Evolutionary conservation across 164 flowering plant species (phyloP).

Genomic region (Vitis amurensis): DNA sequence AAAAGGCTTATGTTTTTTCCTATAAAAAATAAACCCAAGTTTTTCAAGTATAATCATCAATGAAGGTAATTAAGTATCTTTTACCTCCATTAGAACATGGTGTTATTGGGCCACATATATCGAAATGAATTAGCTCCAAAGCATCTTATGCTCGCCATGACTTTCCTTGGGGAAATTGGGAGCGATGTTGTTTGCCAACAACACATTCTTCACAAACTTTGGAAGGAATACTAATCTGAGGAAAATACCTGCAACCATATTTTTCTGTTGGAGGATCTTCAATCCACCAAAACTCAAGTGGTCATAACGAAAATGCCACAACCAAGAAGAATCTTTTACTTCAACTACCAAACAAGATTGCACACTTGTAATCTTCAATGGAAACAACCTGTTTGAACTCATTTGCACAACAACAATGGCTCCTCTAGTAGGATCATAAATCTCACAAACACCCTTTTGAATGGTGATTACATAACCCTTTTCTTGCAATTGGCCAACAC

Average conservation of each 20-base stretch:
- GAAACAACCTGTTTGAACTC: conserved; percentile 9
- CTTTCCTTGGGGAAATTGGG: conserved; percentile 6
- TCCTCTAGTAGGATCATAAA: too few relatives aligned
- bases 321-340: too few relatives aligned
- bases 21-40: conserved; percentile 9
- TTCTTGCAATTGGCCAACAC: background rate
- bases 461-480: background rate
- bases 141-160: conserved; percentile 7
- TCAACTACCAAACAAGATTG: background rate
- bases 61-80: too few relatives aligned
- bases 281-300: too few relatives aligned
- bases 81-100: conserved; percentile 10
- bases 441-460: background rate
- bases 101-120: conserved; percentile 10
- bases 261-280: too few relatives aligned
- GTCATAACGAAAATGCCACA: too few relatives aligned
- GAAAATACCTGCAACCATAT: background rate
- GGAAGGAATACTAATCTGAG: conserved; percentile 7
- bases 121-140: conserved; percentile 4
- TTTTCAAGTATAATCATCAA: too few relatives aligned
- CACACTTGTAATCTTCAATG: conserved; percentile 11
- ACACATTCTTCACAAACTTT: background rate
- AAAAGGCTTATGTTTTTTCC: background rate
- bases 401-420: background rate
- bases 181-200: background rate